phyloP scores from a whole-genome alignment of 1,139 yeast species.

The Kazachstania sp. region DNA sequence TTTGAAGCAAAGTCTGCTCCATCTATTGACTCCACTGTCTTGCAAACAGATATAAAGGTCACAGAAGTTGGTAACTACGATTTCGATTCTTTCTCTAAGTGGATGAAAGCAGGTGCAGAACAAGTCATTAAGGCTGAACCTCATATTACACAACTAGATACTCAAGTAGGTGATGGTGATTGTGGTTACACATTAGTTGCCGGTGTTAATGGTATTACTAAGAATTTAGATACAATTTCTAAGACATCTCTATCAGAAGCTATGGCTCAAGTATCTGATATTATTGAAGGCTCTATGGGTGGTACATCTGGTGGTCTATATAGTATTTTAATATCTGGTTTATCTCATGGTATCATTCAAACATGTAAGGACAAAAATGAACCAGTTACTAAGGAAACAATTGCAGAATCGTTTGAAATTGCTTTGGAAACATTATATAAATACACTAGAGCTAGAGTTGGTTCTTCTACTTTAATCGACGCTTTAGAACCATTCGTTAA shows the following conservation, averaged over 20 bases:
- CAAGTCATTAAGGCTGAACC: slow-evolving; percentile 55
- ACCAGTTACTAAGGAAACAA: slow-evolving; percentile 31
- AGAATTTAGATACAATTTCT: slow-evolving; percentile 42
- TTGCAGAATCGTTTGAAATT: slow-evolving; percentile 39
- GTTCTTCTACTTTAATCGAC: slow-evolving; percentile 86
- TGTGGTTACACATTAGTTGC: slow-evolving; percentile 85
- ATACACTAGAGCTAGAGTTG: slow-evolving; percentile 80
- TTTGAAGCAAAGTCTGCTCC: slow-evolving; percentile 25
- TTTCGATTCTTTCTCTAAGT: slow-evolving; percentile 32
- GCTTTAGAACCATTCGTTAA: slow-evolving; percentile 82
- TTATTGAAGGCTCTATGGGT: slow-evolving; percentile 87
- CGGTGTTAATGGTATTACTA: slow-evolving; percentile 68
- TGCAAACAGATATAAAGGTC: slow-evolving; percentile 34
- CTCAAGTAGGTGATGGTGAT: slow-evolving; percentile 93
- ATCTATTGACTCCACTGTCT: slow-evolving; percentile 31
- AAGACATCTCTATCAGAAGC: slow-evolving; percentile 46
- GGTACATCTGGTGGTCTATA: slow-evolving; percentile 95
- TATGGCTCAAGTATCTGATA: slow-evolving; percentile 54
- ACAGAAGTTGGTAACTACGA: slow-evolving; percentile 35
- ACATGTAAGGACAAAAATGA: slow-evolving; percentile 26
- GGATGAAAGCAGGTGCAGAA: slow-evolving; percentile 42
- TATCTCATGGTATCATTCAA: slow-evolving; percentile 43
- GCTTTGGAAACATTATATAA: slow-evolving; percentile 60
- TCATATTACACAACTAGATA: slow-evolving; percentile 73
- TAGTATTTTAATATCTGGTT: slow-evolving; percentile 68